A percentile compares a stretch with the other conserved stretches of the same genome.
Evolutionary conservation across 371 early-diverging fungal genomes (phyloP).

Genomic region (Saksenaea vasiformis): DNA sequence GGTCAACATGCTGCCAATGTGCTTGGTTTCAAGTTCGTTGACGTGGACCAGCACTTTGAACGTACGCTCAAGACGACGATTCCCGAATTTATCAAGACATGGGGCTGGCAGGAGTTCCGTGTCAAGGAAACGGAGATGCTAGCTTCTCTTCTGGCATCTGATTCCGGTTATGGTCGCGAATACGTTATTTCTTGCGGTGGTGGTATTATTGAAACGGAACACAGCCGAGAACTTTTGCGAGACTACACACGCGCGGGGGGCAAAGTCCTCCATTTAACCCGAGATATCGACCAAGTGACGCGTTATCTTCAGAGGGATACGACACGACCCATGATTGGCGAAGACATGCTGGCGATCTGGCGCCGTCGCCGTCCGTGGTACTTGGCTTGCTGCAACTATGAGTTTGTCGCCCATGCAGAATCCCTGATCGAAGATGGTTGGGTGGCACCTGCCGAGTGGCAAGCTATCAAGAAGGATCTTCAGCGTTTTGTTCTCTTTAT

Average conservation of each 20-base stretch:
- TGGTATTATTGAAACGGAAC: slow-evolving; percentile 88
- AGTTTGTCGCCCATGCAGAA: slow-evolving; percentile 68
- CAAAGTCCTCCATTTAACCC: slow-evolving; percentile 78
- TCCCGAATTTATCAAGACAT: slow-evolving; percentile 71
- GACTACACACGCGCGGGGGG: slow-evolving; percentile 60
- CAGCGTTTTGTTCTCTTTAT: slow-evolving; percentile 67
- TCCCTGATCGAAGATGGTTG: slow-evolving; percentile 39
- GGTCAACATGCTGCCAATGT: slow-evolving; percentile 74
- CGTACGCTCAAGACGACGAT: slow-evolving; percentile 66
- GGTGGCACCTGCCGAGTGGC: slow-evolving; percentile 58
- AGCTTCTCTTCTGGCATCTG: slow-evolving; percentile 35
- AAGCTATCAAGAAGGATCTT: slow-evolving; percentile 71
- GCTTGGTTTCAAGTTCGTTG: slow-evolving; percentile 77
- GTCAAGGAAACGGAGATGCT: slow-evolving; percentile 72
- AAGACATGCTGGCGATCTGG: slow-evolving; percentile 82
- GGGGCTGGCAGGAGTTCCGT: slow-evolving; percentile 94
- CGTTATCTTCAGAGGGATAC: slow-evolving; percentile 78
- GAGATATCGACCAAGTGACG: slow-evolving; percentile 81
- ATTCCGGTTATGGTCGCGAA: slow-evolving; percentile 43
- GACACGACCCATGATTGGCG: slow-evolving; percentile 86
- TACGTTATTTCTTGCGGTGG: slow-evolving; percentile 93
- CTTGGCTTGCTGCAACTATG: slow-evolving; percentile 76
- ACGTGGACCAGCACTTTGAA: slow-evolving; percentile 89
- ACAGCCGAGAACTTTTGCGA: slow-evolving; percentile 65
- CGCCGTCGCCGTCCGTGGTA: slow-evolving; percentile 79